Evolutionary conservation across 1,284 basidiomycete species (phyloP).

Genomic region (Sphaerobolus stellatus): DNA sequence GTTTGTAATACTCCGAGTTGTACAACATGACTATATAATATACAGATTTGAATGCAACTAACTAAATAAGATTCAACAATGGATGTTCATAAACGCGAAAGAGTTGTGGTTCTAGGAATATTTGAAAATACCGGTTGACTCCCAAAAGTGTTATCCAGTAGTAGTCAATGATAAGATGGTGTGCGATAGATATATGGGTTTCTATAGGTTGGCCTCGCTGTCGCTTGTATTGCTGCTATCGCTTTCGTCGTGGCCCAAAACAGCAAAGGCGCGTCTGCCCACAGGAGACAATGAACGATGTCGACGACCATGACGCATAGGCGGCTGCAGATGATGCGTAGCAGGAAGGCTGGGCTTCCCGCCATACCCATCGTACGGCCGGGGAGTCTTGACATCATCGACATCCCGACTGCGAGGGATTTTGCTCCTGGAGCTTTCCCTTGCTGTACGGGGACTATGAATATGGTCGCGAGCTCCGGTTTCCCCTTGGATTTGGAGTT

Average conservation of each 20-base stretch:
- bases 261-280: conserved; percentile 67
- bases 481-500: conserved; percentile 43
- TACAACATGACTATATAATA: too few relatives aligned
- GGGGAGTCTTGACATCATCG: conserved; percentile 33
- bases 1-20: too few relatives aligned
- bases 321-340: conserved; percentile 30
- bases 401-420: conserved; percentile 54
- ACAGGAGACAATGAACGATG: conserved; percentile 36
- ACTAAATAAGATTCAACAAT: too few relatives aligned
- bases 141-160: neutral
- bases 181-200: too few relatives aligned
- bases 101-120: too few relatives aligned
- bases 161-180: too few relatives aligned
- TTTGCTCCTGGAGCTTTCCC: conserved; percentile 48
- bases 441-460: conserved; percentile 40
- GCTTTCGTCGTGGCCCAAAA: conserved; percentile 85
- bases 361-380: conserved; percentile 16
- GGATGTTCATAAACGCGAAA: too few relatives aligned
- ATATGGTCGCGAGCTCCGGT: conserved; percentile 54
- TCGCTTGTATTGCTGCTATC: conserved; percentile 81
- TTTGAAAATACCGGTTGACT: too few relatives aligned
- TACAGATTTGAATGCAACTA: too few relatives aligned
- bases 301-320: conserved; percentile 34
- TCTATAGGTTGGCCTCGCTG: conserved; percentile 41
- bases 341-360: conserved; percentile 12